Evolutionary conservation across 2,329 filamentous ascomycete species (phyloP), one percentile per base, ranked within the genome.

Genomic region (Myriosclerotinia duriaeana): DNA sequence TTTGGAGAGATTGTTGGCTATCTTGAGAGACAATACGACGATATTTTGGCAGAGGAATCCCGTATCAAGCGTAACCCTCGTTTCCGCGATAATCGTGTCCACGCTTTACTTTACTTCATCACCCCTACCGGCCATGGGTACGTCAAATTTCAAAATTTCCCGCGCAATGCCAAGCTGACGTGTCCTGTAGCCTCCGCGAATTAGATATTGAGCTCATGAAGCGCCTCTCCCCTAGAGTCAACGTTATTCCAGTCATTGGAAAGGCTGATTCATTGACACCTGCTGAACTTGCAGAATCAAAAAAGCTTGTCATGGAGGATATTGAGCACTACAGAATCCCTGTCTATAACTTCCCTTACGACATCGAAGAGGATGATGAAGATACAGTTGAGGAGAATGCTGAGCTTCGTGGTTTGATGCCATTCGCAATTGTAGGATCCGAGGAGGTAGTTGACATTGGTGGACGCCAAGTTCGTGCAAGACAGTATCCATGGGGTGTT

Each of bases 41-140:
- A 98, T 79, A 98, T 99, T 85, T 87, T 99, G 75, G 94, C 95
- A 70, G 94, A 98, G 83, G 95, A 99, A 84, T 98, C 95, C 76
- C 92, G 95, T 84, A 99, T 99, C 86, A 99, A 99, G 91, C 95
- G 95, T 93, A 99, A 99, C 84, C 95, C 95, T 75, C 89, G 95
- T 77, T 99, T 99, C 90, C 90, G 95, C 78, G 95, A 99, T 83
- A 98, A 99, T 84, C 92, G 95, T 83, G 92, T 99, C 59, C 95
- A 99, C 78, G 95, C 93, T 73, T 88, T 99, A 79, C 89, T 99
- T 76, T 99, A 99, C 86, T 99, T 99, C 80, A 98, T 99, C 84
- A 96, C 95, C 72, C 95, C 95, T 58, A 99, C 95, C 69, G 95
- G 95, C 76, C 93, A 97, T 79, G 93, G 90, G 90, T 93, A 84